Base-by-base conservation (phyloP, 441 rosid genomes). In the Pelargonium citronellum region DNA sequence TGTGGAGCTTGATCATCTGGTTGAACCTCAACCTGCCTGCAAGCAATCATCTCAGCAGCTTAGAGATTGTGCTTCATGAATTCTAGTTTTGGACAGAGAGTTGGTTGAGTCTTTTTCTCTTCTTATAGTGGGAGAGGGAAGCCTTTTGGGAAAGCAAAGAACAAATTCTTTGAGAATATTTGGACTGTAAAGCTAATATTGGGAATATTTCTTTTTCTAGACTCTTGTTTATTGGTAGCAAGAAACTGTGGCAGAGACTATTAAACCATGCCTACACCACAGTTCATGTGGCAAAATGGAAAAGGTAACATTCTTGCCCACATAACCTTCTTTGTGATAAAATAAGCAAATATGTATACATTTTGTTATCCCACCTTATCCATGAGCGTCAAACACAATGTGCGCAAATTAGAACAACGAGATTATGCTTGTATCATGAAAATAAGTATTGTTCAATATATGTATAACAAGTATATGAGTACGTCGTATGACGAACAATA, bases 1-100 rank as follows among this genome's bases (percentile, higher is more conserved):
- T 83, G 77, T 3, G 87, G 86, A 27, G 88, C 73, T 17, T 81
- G 86, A 67, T 91, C 98, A 30, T 84, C 89, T 64, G 80, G 69
- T 67, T 78, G 78, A 75, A 89, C 80, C 65, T 89, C 90, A 70
- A 93, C 65, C 76, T 77, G 77, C 53, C 75, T 78, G 78, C 66
- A 80, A 79, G 75, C 78, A 46, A 78, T 72, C 94, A 87, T 86
- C 55, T 39, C 51, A 63, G 62, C 49, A 44, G 10, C 49, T 44
- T 44, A 12, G 49, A 44, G 49, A 44, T 44, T 44, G 49, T 44
- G 49, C 12, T 44, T 44, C 49, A 7, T 10, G 55, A n/a, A 47
- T 11, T 47, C 15, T 10, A 4, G 55, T 58, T 19, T 46, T 70
- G 79, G 64, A 12, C 55, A 58, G 72, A 60, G 46, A 64, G 53